Evolutionary conservation across 345 rosid species (phyloP).

Genomic region (Eucalyptus viminalis): DNA sequence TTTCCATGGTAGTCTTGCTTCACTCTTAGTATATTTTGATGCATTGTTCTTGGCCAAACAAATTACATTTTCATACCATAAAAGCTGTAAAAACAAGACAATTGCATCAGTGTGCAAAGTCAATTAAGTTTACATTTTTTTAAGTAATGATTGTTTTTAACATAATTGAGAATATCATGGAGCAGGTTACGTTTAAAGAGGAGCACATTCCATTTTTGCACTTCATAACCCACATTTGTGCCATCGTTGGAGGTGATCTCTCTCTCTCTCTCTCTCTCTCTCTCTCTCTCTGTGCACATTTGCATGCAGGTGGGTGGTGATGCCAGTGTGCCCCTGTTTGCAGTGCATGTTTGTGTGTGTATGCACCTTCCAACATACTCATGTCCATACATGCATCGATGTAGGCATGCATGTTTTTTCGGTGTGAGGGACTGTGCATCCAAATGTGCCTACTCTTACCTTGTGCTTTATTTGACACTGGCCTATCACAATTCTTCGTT

Average conservation of each 20-base stretch:
- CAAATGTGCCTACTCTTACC: not conserved
- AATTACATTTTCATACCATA: not conserved
- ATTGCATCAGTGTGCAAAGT: not conserved
- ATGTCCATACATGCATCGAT: not conserved
- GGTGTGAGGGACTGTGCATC: not conserved
- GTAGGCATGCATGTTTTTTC: not conserved
- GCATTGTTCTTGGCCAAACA: not conserved
- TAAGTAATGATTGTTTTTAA: not conserved
- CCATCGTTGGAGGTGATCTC: conserved; percentile 67
- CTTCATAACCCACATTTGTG: conserved; percentile 78
- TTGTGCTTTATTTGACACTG: not conserved
- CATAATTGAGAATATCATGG: not conserved
- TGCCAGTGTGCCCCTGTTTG: not conserved
- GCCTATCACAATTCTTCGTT: not conserved
- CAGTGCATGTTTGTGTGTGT: not conserved
- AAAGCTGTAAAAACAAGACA: not conserved
- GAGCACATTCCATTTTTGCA: conserved; percentile 69
- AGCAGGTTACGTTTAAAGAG: conserved; percentile 68
- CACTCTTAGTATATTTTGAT: not conserved
- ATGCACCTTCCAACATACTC: not conserved
- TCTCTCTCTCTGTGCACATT: not conserved
- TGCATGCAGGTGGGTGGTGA: not conserved
- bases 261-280: not conserved
- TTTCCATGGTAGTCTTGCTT: not conserved
- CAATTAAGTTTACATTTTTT: not conserved